Evolutionary conservation across 2,329 filamentous ascomycete genomes (phyloP), one percentile per base, ranked within the genome.

Genomic region (Paraphaeosphaeria sporulosa): DNA sequence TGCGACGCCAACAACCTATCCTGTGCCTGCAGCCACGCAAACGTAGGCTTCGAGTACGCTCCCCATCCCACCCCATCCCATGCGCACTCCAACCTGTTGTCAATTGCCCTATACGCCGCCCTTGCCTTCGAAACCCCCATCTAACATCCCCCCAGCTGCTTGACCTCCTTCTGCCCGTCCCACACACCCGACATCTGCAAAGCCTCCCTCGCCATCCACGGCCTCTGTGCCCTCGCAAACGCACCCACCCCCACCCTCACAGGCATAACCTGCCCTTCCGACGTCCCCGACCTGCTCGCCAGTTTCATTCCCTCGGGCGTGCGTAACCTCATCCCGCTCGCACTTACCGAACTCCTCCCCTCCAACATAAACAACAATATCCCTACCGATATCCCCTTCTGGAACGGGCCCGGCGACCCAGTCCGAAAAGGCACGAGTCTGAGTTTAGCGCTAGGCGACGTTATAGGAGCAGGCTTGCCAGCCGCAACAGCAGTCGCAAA

Each of bases 21-120:
- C 38, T 69, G 64, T 48, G 61, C 58, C 15, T 69, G 63, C 53
- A 60, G 34, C 23, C 34, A 59, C 30, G 64, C 61, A 17, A 61
- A 49, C 23, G 46, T 49, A 21, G 60, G 66, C 2, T 61, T 69
- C 49, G 30, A 52, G 64, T 66, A 59, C 46, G 58, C 52, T 40
- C 21, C 23, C 32, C 27, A 9, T 44, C 1, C 19, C 42, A 10
- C 8, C 1, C 42, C 12, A 19, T 19, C 4, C 7, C n/a, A 23
- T 44, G n/a, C 19, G 4, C 40, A 6, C 40, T 19, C 21, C 40
- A 43, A 21, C 40, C 7, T 21, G n/a, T n/a, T 43, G 21, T 21
- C 19, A 9, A 17, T 7, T 21, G 3, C 40, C n/a, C 13, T 43
- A 19, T n/a, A n/a, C 19, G 5, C 12, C 9, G 4, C 21, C 5